Evolutionary conservation across 495 filamentous ascomycete species (phyloP).

Genomic region (Cryomyces minteri): DNA sequence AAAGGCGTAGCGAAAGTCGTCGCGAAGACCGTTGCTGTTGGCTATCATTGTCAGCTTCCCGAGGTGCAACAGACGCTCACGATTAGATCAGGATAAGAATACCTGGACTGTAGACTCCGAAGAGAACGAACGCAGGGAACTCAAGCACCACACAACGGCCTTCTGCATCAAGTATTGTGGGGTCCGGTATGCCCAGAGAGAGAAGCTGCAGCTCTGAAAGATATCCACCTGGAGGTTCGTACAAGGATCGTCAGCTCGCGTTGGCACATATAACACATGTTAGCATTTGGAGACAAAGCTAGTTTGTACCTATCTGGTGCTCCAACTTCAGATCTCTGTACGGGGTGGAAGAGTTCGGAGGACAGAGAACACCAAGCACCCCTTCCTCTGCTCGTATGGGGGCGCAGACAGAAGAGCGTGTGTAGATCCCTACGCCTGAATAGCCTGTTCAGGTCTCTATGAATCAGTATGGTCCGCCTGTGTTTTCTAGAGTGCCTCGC

Average conservation of each 20-base stretch:
- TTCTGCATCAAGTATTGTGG: constrained; percentile 65
- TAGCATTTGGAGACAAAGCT: no score
- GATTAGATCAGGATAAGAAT: no score
- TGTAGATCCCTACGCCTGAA: constrained; percentile 90
- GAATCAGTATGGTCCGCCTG: background rate
- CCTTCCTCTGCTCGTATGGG: constrained; percentile 91
- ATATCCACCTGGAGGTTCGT: constrained; percentile 47
- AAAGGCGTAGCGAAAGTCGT: constrained; percentile 68
- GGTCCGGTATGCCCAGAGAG: constrained; percentile 31
- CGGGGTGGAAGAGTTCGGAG: constrained; percentile 52
- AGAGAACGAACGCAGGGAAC: constrained; percentile 84
- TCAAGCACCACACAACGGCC: constrained; percentile 86
- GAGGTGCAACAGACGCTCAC: no score
- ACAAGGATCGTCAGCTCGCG: no score
- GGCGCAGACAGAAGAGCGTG: constrained; percentile 68
- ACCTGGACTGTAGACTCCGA: constrained; percentile 68
- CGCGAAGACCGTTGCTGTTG: constrained; percentile 64
- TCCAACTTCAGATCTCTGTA: constrained; percentile 61
- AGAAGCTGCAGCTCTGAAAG: constrained; percentile 48
- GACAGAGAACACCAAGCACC: constrained; percentile 61
- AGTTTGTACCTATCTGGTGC: constrained; percentile 37
- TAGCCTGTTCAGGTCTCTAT: constrained; percentile 41
- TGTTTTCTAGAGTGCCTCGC: background rate
- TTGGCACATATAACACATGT: no score
- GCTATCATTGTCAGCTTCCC: constrained; percentile 21